Conservation (phyloP, 2,329 filamentous ascomycete genomes). For the Stagonosporopsis chrysanthemi region DNA sequence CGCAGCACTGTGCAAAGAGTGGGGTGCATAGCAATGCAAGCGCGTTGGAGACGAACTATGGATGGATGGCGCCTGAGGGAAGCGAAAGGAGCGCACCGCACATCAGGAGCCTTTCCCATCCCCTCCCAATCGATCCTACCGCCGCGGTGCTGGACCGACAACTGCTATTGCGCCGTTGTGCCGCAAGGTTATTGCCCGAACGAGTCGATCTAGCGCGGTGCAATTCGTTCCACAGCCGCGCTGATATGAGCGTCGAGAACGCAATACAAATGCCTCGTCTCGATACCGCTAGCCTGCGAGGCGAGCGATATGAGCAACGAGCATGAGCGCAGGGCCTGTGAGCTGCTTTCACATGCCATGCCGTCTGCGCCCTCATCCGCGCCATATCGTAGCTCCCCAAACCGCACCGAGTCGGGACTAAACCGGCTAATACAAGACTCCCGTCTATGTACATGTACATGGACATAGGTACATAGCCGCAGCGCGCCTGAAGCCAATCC, state of each 20-base stretch:
- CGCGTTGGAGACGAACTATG: conserved; percentile 5
- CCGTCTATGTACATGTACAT: neutral
- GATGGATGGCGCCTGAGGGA: conserved; percentile 7
- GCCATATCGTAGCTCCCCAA: no score
- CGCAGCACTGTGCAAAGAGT: neutral
- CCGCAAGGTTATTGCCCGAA: neutral
- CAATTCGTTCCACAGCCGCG: neutral
- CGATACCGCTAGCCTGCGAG: no score
- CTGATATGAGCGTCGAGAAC: neutral
- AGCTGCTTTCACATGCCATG: no score
- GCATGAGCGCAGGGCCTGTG: no score
- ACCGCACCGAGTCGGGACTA: neutral
- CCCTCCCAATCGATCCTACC: conserved; percentile 11
- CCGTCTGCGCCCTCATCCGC: no score
- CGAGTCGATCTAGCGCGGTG: neutral
- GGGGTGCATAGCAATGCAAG: conserved; percentile 12
- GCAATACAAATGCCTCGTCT: no score
- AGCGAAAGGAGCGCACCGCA: conserved; percentile 15
- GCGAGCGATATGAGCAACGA: no score
- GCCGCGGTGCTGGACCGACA: neutral
- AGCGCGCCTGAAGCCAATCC: neutral
- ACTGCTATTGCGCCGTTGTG: neutral
- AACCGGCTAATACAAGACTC: neutral
- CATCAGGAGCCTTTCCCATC: conserved; percentile 5
- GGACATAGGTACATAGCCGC: neutral